Base-by-base conservation (phyloP, 2,329 filamentous ascomycete genomes). In the Trichoderma sp. region DNA sequence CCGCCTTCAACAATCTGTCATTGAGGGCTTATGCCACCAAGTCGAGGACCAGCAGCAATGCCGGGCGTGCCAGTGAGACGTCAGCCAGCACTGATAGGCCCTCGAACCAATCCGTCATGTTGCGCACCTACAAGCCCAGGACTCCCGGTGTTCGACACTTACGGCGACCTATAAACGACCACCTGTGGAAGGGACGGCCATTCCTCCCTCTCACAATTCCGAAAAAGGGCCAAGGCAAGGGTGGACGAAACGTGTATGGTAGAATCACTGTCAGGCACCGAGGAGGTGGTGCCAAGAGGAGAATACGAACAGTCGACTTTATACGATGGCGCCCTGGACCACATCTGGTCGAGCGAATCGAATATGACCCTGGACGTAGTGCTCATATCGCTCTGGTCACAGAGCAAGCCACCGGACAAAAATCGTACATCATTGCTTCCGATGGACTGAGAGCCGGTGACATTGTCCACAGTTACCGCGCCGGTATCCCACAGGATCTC, bases 361-460 rank as follows among this genome's bases (percentile, higher is more conserved):
- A 99, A 84, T 95, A 98, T 84, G 97, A 99, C 81, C 97, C 97
- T 1, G 95, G 95, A 78, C 93, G 97, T 69, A 97, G 92, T 80
- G 95, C 96, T 16, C 97, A 99, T 83, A 95, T 99, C 84, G 97
- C 97, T 6, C 89, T 99, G 74, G 82, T 98, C 65, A 95, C 91
- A 67, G 92, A 93, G 80, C 87, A 95, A 78, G 89, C 91, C 65
- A 96, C 93, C 0, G 90, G 91, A 14, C 90, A 89, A 79, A 92
- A 97, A 85, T 94, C 92, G 78, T 99, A 99, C 84, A 97, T 99
- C 78, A 88, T 99, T 76, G 97, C 97, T n/a, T 91, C 97, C 0
- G 97, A 99, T 80, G 97, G 97, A 12, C 93, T 98, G 91, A 89
- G 96, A 77, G 94, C 94, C 5, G 97, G 97, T 53, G 97, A 99